These are phyloP conservation scores for Margaritispora aquatica DNA, from an alignment of 495 filamentous ascomycete genomes.

Conservation along the genomic window DNA sequence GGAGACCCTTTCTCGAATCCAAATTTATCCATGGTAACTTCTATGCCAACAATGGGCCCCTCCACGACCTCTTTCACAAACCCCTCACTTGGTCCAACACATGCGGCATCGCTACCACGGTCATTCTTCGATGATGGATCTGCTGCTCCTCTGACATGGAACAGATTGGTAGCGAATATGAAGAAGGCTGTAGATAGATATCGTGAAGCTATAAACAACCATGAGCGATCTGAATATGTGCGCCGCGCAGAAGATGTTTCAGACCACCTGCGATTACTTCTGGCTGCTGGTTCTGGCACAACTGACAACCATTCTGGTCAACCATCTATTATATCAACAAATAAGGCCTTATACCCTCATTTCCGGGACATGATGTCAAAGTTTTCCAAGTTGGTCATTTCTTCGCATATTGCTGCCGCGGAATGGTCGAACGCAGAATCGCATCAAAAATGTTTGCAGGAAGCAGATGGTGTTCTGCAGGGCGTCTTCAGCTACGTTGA, in stretches of 20 bases:
- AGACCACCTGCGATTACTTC: constrained; percentile 87
- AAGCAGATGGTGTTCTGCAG: constrained; percentile 90
- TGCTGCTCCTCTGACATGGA: constrained; percentile 75
- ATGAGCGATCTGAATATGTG: constrained; percentile 84
- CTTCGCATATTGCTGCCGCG: constrained; percentile 94
- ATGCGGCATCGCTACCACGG: constrained; percentile 58
- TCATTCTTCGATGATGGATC: constrained; percentile 83
- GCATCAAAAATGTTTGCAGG: constrained; percentile 85
- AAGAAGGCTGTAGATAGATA: constrained; percentile 81
- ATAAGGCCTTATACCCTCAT: constrained; percentile 92
- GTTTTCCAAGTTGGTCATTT: constrained; percentile 95
- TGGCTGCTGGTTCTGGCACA: constrained; percentile 90
- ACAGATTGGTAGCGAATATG: constrained; percentile 83
- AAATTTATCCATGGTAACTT: constrained; percentile 38
- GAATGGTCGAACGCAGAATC: constrained; percentile 88
- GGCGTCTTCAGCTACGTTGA: constrained; percentile 95
- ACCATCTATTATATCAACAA: constrained; percentile 97
- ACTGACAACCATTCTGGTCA: constrained; percentile 98
- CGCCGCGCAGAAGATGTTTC: constrained; percentile 92
- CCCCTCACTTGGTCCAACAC: constrained; percentile 45
- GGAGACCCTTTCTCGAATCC: constrained; percentile 42
- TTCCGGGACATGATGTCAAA: constrained; percentile 99
- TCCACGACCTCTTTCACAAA: constrained; percentile 63
- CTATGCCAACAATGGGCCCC: constrained; percentile 49
- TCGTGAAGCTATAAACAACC: constrained; percentile 72